These are phyloP conservation scores for Lablab purpureus DNA, from an alignment of 306 rosid species.

Conservation along the genomic window DNA sequence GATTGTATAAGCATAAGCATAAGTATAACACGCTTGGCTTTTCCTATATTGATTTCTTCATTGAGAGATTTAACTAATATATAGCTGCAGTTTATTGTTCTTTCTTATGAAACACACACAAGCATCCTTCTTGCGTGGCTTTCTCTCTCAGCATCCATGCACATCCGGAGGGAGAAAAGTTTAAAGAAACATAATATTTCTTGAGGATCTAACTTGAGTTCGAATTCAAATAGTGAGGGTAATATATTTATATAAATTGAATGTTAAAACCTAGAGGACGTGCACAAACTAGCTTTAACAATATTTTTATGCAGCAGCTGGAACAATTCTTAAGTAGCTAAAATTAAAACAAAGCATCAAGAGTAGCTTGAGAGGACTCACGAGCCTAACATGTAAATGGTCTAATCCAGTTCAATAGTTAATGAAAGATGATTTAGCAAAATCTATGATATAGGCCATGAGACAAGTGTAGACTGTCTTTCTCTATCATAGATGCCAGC, in stretches of 20 bases:
- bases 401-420: conserved; percentile 1
- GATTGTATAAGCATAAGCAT: not conserved
- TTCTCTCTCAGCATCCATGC: conserved; percentile 28
- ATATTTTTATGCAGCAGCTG: too few relatives aligned
- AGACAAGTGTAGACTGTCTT: conserved; percentile 42
- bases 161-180: not conserved
- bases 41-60: not conserved
- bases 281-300: too few relatives aligned
- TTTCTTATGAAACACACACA: not conserved
- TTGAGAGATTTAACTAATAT: not conserved
- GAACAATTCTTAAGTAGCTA: not conserved
- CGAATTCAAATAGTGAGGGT: not conserved
- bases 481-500: conserved; percentile 45
- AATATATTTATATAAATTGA: not conserved
- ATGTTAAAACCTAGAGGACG: not conserved
- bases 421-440: conserved; percentile 30
- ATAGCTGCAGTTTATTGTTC: not conserved
- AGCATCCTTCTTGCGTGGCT: not conserved
- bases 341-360: not conserved
- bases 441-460: conserved; percentile 16
- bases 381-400: conserved; percentile 23
- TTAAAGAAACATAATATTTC: not conserved
- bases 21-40: not conserved
- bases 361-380: conserved; percentile 27
- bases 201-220: not conserved